phyloP scores from a whole-genome alignment of 371 early-diverging fungal genomes.

The Zychaea mexicana region DNA sequence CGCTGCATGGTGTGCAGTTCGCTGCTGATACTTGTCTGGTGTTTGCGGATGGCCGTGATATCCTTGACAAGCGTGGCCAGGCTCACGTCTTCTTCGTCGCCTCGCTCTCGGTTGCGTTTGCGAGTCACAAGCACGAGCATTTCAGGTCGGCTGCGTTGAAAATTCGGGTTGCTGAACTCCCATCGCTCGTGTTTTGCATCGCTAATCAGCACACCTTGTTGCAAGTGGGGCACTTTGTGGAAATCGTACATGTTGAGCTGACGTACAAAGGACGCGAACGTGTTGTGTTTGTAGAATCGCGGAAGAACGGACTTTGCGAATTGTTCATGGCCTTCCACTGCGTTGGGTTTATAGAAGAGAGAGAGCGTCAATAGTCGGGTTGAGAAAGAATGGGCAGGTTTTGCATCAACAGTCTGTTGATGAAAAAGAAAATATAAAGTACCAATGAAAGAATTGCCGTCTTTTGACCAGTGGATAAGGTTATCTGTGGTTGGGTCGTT shows the following conservation, averaged over 20 bases:
- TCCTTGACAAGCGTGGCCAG: slow-evolving; percentile 65
- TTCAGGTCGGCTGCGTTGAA: slow-evolving; percentile 54
- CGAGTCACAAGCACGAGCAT: slow-evolving; percentile 52
- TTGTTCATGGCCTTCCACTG: slow-evolving; percentile 67
- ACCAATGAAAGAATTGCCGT: slow-evolving; percentile 75
- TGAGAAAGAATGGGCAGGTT: background rate
- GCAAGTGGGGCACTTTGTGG: slow-evolving; percentile 70
- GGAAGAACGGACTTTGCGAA: slow-evolving; percentile 81
- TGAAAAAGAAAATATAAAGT: slow-evolving; percentile 2
- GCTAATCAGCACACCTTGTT: slow-evolving; percentile 68
- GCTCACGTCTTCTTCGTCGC: slow-evolving; percentile 35
- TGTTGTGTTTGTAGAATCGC: slow-evolving; percentile 81
- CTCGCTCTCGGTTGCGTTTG: slow-evolving; percentile 49
- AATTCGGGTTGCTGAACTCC: slow-evolving; percentile 59
- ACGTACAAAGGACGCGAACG: slow-evolving; percentile 82
- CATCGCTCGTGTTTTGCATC: slow-evolving; percentile 40
- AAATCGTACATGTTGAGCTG: slow-evolving; percentile 86
- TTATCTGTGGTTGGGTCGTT: slow-evolving; percentile 61
- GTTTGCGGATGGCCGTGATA: slow-evolving; percentile 77
- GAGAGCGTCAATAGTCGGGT: background rate
- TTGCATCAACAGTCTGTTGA: background rate
- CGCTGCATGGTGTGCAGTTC: slow-evolving; percentile 80
- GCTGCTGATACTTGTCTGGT: slow-evolving; percentile 79
- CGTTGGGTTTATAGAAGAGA: background rate
- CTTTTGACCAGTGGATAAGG: slow-evolving; percentile 76